Conservation (phyloP, 2,329 filamentous ascomycete genomes). For the Fusarium nurragi region DNA sequence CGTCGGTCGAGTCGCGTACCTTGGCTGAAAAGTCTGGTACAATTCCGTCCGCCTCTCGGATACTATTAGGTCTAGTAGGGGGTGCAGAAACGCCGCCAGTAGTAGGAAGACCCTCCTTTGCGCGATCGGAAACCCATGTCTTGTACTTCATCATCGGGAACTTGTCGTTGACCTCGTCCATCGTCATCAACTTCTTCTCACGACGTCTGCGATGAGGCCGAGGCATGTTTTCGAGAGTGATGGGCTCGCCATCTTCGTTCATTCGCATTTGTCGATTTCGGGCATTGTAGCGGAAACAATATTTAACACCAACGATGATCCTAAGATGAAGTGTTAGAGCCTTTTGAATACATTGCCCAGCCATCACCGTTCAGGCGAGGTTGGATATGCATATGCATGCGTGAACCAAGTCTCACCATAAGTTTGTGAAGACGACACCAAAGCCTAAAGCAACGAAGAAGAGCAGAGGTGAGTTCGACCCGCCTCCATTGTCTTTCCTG, state of each 20-base stretch:
- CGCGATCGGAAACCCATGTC: slow-evolving; percentile 85
- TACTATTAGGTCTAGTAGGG: slow-evolving; percentile 75
- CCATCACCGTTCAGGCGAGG: slow-evolving; percentile 69
- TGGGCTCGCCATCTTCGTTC: slow-evolving; percentile 85
- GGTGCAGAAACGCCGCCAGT: slow-evolving; percentile 83
- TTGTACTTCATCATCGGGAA: slow-evolving; percentile 98
- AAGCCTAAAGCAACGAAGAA: slow-evolving; percentile 98
- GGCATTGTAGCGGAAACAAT: slow-evolving; percentile 98
- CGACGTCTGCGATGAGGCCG: slow-evolving; percentile 84
- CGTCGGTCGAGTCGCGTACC: slow-evolving; percentile 57
- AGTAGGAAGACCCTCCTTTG: slow-evolving; percentile 83
- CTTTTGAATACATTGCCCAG: not conserved
- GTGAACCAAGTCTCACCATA: slow-evolving; percentile 75
- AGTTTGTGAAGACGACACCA: slow-evolving; percentile 97
- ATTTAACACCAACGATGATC: slow-evolving; percentile 99
- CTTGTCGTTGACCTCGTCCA: slow-evolving; percentile 98
- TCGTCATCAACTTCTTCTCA: slow-evolving; percentile 98
- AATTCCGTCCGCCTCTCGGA: slow-evolving; percentile 72
- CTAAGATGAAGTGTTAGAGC: slow-evolving; percentile 59
- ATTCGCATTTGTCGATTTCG: slow-evolving; percentile 82
- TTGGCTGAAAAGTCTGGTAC: slow-evolving; percentile 57
- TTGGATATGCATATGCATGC: slow-evolving; percentile 11
- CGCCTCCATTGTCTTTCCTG: slow-evolving; percentile 39
- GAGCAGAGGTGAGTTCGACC: slow-evolving; percentile 56
- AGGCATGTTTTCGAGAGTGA: slow-evolving; percentile 87